Conservation (phyloP, 2,329 filamentous ascomycete species). For the Pyrenophora tritici-repentis region DNA sequence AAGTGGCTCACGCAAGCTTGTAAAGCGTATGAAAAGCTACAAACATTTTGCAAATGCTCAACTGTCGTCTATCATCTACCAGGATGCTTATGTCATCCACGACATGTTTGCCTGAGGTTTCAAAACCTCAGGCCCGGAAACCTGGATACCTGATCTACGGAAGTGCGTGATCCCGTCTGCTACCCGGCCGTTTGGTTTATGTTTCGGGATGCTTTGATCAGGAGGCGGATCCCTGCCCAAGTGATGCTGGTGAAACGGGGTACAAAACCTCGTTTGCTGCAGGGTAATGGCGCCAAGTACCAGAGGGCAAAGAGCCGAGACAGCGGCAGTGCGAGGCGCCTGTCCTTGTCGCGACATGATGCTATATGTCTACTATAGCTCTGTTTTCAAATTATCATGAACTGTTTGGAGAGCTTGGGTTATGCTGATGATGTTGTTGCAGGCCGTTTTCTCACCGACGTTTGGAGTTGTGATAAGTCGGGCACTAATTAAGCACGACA, state of each 20-base stretch:
- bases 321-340: not conserved
- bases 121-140: conserved; percentile 26
- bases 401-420: not conserved
- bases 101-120: conserved; percentile 21
- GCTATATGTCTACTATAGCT: not conserved
- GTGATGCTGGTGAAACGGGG: conserved; percentile 12
- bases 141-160: conserved; percentile 7
- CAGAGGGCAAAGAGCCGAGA: not conserved
- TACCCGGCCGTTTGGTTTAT: conserved; percentile 1
- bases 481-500: not conserved
- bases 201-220: conserved; percentile 15
- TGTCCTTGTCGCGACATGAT: not conserved
- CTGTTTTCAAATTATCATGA: not conserved
- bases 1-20: too few species aligned
- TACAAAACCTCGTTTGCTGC: conserved; percentile 10
- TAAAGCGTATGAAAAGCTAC: too few species aligned
- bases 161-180: not conserved
- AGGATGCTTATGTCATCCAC: not conserved
- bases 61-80: too few species aligned
- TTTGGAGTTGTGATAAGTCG: not conserved
- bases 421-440: not conserved
- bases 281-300: not conserved
- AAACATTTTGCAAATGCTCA: too few species aligned
- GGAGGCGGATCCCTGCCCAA: conserved; percentile 3
- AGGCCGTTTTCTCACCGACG: conserved; percentile 3